These are phyloP conservation scores for Eurotiales sp. DNA, from an alignment of 2,329 filamentous ascomycete genomes.

Conservation along the genomic window DNA sequence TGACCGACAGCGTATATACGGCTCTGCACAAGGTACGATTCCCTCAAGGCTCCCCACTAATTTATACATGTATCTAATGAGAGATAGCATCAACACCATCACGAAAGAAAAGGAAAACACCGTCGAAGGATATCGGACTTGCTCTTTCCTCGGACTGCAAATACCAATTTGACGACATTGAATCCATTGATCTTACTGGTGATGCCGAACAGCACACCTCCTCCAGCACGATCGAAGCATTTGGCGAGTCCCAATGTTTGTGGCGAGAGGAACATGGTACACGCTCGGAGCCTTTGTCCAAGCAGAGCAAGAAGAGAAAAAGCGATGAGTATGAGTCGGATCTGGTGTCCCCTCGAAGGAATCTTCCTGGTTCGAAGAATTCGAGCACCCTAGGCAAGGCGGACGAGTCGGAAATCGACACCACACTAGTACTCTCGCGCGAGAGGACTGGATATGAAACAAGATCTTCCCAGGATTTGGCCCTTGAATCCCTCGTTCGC, in stretches of 20 bases:
- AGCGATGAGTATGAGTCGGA: constrained; percentile 45
- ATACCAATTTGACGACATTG: constrained; percentile 32
- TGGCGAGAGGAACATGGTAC: constrained; percentile 44
- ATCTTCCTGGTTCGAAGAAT: constrained; percentile 20
- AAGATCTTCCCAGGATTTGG: neutral
- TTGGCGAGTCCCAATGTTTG: constrained; percentile 39
- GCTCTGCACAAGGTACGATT: constrained; percentile 25
- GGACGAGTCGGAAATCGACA: neutral
- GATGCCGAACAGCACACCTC: constrained; percentile 33
- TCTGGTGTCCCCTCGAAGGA: constrained; percentile 30
- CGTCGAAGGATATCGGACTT: neutral
- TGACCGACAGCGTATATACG: no score
- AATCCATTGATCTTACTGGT: constrained; percentile 45
- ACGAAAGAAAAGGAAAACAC: constrained; percentile 10
- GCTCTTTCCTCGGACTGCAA: constrained; percentile 7
- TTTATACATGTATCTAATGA: no score
- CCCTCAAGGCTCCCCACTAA: no score
- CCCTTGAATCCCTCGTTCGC: constrained; percentile 7
- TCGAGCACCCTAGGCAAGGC: constrained; percentile 17
- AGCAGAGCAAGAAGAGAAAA: constrained; percentile 47
- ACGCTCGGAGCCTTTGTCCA: constrained; percentile 32
- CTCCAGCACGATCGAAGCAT: constrained; percentile 36
- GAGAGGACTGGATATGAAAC: neutral
- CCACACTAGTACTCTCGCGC: neutral
- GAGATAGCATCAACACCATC: constrained; percentile 2